Conservation (phyloP, 768 basidiomycete genomes). For the Termitomyces sp. region DNA sequence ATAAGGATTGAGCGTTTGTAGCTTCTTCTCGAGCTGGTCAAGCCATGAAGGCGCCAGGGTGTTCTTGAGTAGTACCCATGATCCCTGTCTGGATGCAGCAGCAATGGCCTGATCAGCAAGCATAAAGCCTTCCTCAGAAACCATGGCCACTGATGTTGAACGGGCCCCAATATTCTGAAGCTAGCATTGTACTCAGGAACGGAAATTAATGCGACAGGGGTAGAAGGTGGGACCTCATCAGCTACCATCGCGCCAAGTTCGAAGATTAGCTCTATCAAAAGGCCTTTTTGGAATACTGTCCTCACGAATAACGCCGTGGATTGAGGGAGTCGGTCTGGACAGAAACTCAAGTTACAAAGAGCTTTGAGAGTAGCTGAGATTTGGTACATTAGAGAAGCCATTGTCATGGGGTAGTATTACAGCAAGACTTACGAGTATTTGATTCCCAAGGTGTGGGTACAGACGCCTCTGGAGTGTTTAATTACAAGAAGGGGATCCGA, state of each 20-base stretch:
- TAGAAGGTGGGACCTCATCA: slow-evolving; percentile 75
- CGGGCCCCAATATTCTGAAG: slow-evolving; percentile 73
- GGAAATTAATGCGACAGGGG: slow-evolving; percentile 87
- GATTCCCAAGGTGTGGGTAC: slow-evolving; percentile 80
- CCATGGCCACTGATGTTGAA: slow-evolving; percentile 94
- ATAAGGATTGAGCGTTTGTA: slow-evolving; percentile 88
- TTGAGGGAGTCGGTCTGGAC: slow-evolving; percentile 89
- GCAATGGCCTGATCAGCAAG: slow-evolving; percentile 96
- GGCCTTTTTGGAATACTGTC: slow-evolving; percentile 75
- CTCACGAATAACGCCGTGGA: slow-evolving; percentile 76
- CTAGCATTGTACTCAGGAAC: slow-evolving; percentile 99
- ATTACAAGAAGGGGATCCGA: slow-evolving; percentile 74
- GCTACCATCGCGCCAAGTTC: slow-evolving; percentile 77
- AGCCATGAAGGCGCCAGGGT: slow-evolving; percentile 97
- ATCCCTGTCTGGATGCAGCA: slow-evolving; percentile 86
- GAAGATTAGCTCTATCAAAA: slow-evolving; percentile 71
- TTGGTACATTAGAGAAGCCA: slow-evolving; percentile 10
- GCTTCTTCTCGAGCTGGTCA: slow-evolving; percentile 92
- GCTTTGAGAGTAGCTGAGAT: slow-evolving; percentile 66
- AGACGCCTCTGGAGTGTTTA: slow-evolving; percentile 59
- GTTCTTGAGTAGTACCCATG: slow-evolving; percentile 97
- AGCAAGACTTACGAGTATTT: slow-evolving; percentile 61
- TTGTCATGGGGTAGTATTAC: background rate
- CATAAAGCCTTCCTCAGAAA: slow-evolving; percentile 95
- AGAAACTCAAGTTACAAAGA: slow-evolving; percentile 74